Conservation (phyloP, 495 filamentous ascomycete genomes). For the Aspergillus saccharolyticus region DNA sequence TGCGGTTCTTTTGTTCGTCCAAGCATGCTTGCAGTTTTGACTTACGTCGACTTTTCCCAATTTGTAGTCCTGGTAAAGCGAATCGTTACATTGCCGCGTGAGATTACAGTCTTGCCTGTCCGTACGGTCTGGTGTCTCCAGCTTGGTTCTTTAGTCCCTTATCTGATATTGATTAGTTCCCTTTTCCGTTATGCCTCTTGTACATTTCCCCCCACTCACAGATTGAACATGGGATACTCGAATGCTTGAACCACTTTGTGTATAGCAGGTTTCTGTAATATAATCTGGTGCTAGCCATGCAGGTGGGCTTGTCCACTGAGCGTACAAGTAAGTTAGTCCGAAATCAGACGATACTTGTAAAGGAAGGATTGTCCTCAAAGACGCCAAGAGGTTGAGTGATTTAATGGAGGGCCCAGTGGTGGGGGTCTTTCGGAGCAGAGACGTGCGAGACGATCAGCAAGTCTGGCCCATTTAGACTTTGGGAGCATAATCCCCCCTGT, state of each 20-base stretch:
- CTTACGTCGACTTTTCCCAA: not conserved
- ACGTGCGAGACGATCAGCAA: not conserved
- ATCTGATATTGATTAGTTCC: not conserved
- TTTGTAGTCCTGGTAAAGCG: not conserved
- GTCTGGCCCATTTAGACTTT: not conserved
- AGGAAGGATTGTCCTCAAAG: not conserved
- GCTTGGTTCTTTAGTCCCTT: not conserved
- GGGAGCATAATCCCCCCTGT: too few relatives aligned
- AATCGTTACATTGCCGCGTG: not conserved
- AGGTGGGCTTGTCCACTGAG: too few relatives aligned
- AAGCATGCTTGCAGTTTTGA: not conserved
- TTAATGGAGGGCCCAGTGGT: not conserved
- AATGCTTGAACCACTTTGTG: not conserved
- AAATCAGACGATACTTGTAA: too few relatives aligned
- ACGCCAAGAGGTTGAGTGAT: not conserved
- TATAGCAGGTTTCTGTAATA: not conserved
- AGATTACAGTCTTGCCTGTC: not conserved
- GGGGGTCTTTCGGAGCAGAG: not conserved
- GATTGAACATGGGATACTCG: not conserved
- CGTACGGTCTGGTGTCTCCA: not conserved
- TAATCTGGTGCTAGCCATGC: too few relatives aligned
- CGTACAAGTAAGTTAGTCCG: not conserved
- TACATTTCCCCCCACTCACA: not conserved
- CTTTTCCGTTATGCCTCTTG: not conserved
- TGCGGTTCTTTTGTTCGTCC: not conserved